Evolutionary conservation across 352 stramenopile species (phyloP).

Genomic region (Phytophthora citricola): DNA sequence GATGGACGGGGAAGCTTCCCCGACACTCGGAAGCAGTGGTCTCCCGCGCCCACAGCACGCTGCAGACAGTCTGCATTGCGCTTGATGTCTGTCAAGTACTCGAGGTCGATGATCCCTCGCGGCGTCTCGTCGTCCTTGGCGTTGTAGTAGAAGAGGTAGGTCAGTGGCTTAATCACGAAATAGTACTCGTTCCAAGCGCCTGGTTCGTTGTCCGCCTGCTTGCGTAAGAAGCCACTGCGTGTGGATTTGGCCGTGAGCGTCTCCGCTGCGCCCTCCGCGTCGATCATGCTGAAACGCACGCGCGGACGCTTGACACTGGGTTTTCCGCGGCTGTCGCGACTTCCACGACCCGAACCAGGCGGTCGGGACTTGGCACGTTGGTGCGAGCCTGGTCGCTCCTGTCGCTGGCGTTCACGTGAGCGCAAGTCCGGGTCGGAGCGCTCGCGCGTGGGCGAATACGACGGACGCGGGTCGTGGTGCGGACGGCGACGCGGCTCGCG

Average conservation of each 20-base stretch:
- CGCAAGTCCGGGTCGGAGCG: slow-evolving; percentile 25
- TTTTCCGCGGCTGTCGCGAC: slow-evolving; percentile 19
- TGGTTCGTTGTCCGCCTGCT: slow-evolving; percentile 83
- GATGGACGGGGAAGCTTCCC: slow-evolving; percentile 56
- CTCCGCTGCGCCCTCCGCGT: slow-evolving; percentile 51
- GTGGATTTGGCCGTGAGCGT: slow-evolving; percentile 55
- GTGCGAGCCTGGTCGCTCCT: slow-evolving; percentile 12
- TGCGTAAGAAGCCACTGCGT: slow-evolving; percentile 68
- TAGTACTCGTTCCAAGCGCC: slow-evolving; percentile 84
- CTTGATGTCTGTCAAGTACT: slow-evolving; percentile 80
- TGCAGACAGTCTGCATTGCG: slow-evolving; percentile 81
- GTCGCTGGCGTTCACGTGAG: slow-evolving; percentile 23
- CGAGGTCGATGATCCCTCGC: slow-evolving; percentile 79
- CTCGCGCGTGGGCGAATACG: slow-evolving; percentile 30
- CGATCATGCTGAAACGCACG: slow-evolving; percentile 60
- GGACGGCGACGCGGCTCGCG: slow-evolving; percentile 22
- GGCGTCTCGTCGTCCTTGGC: slow-evolving; percentile 63
- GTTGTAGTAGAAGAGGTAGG: slow-evolving; percentile 90
- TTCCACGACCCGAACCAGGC: slow-evolving; percentile 15
- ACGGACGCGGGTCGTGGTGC: slow-evolving; percentile 14
- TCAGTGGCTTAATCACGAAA: slow-evolving; percentile 78
- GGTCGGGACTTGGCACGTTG: slow-evolving; percentile 34
- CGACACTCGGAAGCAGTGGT: slow-evolving; percentile 76
- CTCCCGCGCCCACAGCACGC: slow-evolving; percentile 64
- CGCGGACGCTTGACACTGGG: slow-evolving; percentile 48